phyloP scores from a whole-genome alignment of 805 yeast genomes.

The Cyberlindnera meyerae region DNA sequence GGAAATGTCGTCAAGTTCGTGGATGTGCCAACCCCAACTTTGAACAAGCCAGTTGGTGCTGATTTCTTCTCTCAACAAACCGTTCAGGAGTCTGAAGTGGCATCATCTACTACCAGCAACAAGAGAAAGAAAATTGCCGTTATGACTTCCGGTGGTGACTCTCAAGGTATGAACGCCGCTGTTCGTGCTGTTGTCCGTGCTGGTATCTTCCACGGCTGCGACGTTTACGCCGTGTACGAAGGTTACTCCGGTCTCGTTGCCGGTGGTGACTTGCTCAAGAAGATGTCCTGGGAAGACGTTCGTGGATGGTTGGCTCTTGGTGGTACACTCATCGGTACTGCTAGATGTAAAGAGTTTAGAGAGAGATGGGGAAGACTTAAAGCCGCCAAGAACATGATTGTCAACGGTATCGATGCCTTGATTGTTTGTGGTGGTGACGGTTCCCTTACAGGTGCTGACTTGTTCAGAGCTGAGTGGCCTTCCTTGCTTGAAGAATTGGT shows the following conservation, averaged over 20 bases:
- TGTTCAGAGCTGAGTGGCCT: constrained; percentile 95
- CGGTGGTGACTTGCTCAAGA: constrained; percentile 75
- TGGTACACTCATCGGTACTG: constrained; percentile 96
- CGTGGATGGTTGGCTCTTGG: constrained; percentile 91
- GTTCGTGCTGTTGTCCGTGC: constrained; percentile 95
- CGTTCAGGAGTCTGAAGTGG: constrained; percentile 1
- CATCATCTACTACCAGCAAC: constrained; percentile 2
- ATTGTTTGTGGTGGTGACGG: constrained; percentile 99
- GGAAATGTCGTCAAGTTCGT: constrained; percentile 45
- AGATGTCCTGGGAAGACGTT: constrained; percentile 90
- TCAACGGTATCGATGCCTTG: constrained; percentile 87
- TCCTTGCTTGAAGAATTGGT: constrained; percentile 70
- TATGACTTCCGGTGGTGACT: constrained; percentile 98
- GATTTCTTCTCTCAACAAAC: constrained; percentile 16
- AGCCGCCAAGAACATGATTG: constrained; percentile 81
- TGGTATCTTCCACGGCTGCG: constrained; percentile 83
- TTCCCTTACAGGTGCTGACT: constrained; percentile 94
- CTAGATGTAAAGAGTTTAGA: constrained; percentile 80
- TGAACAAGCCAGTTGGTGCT: constrained; percentile 8
- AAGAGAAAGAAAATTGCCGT: constrained; percentile 63
- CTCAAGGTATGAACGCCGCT: constrained; percentile 97
- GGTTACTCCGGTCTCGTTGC: constrained; percentile 91
- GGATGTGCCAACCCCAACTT: constrained; percentile 24
- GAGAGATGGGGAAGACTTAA: constrained; percentile 79
- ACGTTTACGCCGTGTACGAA: constrained; percentile 85